Evolutionary conservation across 1,139 yeast genomes (phyloP).

Genomic region (Protomyces gravidus): DNA sequence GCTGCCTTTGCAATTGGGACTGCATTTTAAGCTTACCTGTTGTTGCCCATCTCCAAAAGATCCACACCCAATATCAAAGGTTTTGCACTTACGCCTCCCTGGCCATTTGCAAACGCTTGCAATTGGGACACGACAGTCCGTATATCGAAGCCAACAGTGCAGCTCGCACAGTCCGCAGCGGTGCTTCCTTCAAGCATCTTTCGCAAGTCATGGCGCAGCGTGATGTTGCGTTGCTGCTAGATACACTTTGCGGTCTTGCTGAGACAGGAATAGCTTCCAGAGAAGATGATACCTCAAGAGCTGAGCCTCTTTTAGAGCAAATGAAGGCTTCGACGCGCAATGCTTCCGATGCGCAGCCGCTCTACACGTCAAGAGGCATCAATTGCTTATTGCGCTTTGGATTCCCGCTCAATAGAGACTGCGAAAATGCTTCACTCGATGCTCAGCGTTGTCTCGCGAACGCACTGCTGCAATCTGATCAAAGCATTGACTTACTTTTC

Average conservation of each 20-base stretch:
- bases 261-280: neutral
- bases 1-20: no score
- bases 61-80: no score
- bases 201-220: neutral
- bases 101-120: no score
- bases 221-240: neutral
- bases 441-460: conserved; percentile 29
- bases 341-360: neutral
- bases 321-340: conserved; percentile 8
- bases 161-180: neutral
- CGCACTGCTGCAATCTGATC: conserved; percentile 20
- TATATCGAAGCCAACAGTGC: no score
- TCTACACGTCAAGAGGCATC: conserved; percentile 3
- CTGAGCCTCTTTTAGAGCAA: neutral
- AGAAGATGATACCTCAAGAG: neutral
- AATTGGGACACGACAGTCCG: no score
- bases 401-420: neutral
- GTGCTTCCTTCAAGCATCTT: neutral
- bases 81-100: no score
- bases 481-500: neutral
- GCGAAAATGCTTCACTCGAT: neutral
- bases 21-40: no score
- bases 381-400: neutral
- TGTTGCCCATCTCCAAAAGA: no score
- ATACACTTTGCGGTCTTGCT: neutral